A percentile compares a stretch with the other conserved stretches of the same genome.
phyloP scores from a whole-genome alignment of 495 filamentous ascomycete genomes.

The Trichoderma parareesei region DNA sequence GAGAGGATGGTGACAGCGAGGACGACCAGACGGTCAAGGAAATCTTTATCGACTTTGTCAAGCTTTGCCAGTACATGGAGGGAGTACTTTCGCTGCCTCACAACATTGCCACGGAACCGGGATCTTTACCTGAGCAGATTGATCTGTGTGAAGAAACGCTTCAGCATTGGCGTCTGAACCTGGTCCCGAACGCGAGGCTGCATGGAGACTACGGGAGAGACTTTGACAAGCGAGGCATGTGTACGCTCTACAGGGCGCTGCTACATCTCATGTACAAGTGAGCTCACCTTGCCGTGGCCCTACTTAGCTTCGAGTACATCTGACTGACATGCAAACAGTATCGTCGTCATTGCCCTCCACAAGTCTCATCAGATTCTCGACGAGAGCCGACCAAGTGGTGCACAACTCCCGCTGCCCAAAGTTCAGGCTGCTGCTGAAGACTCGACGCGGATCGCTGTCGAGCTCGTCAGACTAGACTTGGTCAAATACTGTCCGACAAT shows the following conservation, averaged over 20 bases:
- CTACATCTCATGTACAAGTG: conserved; percentile 13
- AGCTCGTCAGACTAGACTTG: conserved; percentile 7
- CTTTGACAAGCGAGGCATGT: conserved; percentile 4
- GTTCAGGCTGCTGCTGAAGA: conserved; percentile 9
- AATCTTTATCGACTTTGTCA: conserved; percentile 13
- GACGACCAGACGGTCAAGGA: conserved; percentile 12
- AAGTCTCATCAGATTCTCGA: conserved; percentile 2
- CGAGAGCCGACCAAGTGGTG: conserved; percentile 7
- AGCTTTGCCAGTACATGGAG: conserved; percentile 12
- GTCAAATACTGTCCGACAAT: conserved; percentile 9
- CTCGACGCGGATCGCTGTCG: not conserved
- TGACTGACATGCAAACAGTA: not conserved
- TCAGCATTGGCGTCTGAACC: conserved; percentile 9
- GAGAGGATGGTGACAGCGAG: conserved; percentile 10
- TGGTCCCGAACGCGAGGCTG: not conserved
- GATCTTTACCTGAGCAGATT: conserved; percentile 7
- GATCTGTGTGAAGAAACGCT: conserved; percentile 8
- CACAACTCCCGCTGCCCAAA: not conserved
- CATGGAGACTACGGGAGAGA: not conserved
- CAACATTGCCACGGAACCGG: not conserved
- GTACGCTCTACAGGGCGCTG: not conserved
- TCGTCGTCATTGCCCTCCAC: conserved; percentile 1
- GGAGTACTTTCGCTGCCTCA: conserved; percentile 9
- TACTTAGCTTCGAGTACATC: too few relatives aligned
- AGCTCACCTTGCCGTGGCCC: not conserved